These are phyloP conservation scores for Notholithocarpus densiflorus DNA, from an alignment of 306 rosid genomes.

Conservation along the genomic window DNA sequence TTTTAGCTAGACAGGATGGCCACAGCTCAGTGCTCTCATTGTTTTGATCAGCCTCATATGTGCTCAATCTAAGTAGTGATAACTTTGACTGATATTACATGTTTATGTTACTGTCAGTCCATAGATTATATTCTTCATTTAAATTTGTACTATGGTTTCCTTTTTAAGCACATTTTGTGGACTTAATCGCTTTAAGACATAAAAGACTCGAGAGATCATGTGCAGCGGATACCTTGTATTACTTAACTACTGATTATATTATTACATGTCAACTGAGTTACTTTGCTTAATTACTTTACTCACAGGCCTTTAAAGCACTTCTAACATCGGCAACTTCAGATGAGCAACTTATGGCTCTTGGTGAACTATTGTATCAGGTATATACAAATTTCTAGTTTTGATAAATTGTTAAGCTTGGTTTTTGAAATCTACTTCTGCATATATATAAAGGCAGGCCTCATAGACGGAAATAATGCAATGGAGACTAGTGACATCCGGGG, in stretches of 20 bases:
- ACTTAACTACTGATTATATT: neutral
- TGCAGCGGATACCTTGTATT: constrained; percentile 2
- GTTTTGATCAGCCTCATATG: neutral
- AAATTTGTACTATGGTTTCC: neutral
- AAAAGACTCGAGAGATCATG: neutral
- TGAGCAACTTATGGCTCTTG: constrained; percentile 79
- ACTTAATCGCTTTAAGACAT: neutral
- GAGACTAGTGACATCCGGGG: neutral
- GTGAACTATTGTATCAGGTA: constrained; percentile 94
- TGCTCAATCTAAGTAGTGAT: neutral
- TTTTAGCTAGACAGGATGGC: too few species aligned
- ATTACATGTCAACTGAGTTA: neutral
- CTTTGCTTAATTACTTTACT: constrained; percentile 9
- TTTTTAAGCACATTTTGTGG: neutral
- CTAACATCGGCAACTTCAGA: constrained; percentile 61
- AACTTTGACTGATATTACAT: neutral
- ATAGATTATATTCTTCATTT: neutral
- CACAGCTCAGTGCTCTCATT: too few species aligned
- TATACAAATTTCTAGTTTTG: neutral
- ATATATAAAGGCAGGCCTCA: neutral
- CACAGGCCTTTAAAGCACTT: constrained; percentile 84
- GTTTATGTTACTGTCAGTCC: neutral
- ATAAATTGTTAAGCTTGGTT: neutral
- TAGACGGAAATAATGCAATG: neutral
- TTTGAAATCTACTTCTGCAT: neutral